These are phyloP conservation scores for Kalanchoe fedtschenkoi DNA, from an alignment of 164 flowering plant genomes.

Conservation along the genomic window DNA sequence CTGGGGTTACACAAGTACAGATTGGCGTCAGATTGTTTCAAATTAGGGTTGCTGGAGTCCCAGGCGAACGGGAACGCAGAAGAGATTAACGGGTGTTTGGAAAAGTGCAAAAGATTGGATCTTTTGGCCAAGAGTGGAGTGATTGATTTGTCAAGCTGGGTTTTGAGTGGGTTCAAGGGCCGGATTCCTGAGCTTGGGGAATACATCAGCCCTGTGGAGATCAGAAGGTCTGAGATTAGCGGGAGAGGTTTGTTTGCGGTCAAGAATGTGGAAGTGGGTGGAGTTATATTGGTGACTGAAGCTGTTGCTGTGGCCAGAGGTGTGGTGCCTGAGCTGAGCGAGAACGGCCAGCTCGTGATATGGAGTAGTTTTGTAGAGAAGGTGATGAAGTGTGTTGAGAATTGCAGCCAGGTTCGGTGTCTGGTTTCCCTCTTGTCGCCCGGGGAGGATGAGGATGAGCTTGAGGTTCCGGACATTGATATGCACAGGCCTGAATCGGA, in stretches of 20 bases:
- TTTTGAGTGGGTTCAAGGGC: slow-evolving; percentile 44
- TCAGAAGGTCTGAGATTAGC: slow-evolving; percentile 47
- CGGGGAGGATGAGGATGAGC: slow-evolving; percentile 50
- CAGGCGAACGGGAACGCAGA: slow-evolving; percentile 34
- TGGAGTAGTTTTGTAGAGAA: slow-evolving; percentile 79
- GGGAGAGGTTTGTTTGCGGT: slow-evolving; percentile 67
- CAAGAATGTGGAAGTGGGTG: slow-evolving; percentile 60
- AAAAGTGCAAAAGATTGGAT: slow-evolving; percentile 64
- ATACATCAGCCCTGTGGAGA: slow-evolving; percentile 53
- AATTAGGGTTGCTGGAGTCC: slow-evolving; percentile 33
- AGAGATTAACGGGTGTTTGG: slow-evolving; percentile 37
- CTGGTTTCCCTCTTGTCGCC: slow-evolving; percentile 37
- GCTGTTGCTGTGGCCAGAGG: slow-evolving; percentile 71
- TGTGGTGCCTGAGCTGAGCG: slow-evolving; percentile 45
- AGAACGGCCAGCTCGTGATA: slow-evolving; percentile 56
- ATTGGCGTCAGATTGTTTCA: slow-evolving; percentile 52
- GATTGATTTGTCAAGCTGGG: slow-evolving; percentile 84
- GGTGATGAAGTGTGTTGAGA: slow-evolving; percentile 30
- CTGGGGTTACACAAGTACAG: slow-evolving; percentile 44
- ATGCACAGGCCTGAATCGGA: slow-evolving; percentile 51
- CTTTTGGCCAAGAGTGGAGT: slow-evolving; percentile 50
- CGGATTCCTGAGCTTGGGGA: slow-evolving; percentile 64
- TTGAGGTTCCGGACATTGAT: slow-evolving; percentile 51
- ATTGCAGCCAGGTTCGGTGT: slow-evolving; percentile 26
- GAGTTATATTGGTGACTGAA: slow-evolving; percentile 53